Evolutionary conservation across 2,329 filamentous ascomycete species (phyloP).

Genomic region (Didymella segeticola): DNA sequence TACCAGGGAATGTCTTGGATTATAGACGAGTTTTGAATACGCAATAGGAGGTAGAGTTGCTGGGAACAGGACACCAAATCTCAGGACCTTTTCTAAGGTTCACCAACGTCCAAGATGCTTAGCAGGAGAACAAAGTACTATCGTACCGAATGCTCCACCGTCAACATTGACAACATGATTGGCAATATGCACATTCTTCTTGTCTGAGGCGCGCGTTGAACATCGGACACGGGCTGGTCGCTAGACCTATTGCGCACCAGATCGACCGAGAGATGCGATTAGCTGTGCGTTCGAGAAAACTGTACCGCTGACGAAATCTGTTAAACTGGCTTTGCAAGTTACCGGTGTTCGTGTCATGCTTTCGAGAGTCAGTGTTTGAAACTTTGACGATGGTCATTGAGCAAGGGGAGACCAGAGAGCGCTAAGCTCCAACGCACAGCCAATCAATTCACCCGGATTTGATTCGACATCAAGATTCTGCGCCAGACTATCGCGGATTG

Average conservation of each 20-base stretch:
- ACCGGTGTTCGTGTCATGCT: not conserved
- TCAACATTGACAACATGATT: not conserved
- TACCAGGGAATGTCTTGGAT: not conserved
- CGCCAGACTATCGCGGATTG: not conserved
- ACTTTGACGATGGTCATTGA: not conserved
- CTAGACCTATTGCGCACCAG: not conserved
- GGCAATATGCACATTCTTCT: not conserved
- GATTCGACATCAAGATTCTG: not conserved
- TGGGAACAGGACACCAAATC: too few relatives aligned
- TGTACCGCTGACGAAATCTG: not conserved
- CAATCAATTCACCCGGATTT: conserved; percentile 1
- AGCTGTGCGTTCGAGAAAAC: not conserved
- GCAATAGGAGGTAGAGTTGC: too few relatives aligned
- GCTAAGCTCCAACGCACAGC: not conserved
- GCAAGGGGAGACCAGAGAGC: not conserved
- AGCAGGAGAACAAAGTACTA: not conserved
- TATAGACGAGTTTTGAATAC: not conserved
- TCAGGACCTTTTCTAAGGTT: too few relatives aligned
- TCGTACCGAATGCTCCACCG: not conserved
- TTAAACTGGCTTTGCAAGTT: not conserved
- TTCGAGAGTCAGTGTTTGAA: conserved; percentile 1
- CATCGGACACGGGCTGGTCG: not conserved
- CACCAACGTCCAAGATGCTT: too few relatives aligned
- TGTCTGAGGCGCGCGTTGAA: not conserved
- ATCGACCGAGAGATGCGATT: not conserved